These are phyloP conservation scores for Rhipidocladum racemiflorum DNA, from an alignment of 176 grass and related monocot genomes.

Conservation along the genomic window DNA sequence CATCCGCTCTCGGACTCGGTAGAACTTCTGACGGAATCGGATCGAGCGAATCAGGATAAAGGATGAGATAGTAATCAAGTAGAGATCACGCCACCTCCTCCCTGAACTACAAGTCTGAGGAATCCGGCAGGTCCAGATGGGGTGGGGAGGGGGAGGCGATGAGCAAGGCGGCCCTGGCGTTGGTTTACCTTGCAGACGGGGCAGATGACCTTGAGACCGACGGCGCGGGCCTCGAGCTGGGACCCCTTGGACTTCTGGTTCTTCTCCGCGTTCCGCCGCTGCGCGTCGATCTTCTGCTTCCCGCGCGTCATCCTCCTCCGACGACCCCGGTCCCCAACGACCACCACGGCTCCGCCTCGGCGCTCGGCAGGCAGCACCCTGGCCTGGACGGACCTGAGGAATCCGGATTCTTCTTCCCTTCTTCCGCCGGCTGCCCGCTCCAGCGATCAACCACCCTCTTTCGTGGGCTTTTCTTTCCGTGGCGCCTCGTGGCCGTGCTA, in stretches of 20 bases:
- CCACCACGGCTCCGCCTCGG: neutral
- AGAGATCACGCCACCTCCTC: neutral
- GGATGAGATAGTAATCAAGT: neutral
- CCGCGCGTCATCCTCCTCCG: conserved; percentile 69
- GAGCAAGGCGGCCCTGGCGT: neutral
- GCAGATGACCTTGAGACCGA: conserved; percentile 88
- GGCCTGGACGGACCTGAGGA: neutral
- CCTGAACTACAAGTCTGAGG: neutral
- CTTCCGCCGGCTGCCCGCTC: neutral
- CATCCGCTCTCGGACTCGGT: neutral
- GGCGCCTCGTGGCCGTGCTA: neutral
- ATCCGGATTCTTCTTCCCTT: neutral
- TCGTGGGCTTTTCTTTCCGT: neutral
- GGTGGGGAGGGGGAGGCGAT: neutral
- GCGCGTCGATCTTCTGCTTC: conserved; percentile 99
- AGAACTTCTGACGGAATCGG: neutral
- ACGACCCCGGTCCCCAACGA: neutral
- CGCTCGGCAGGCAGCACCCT: neutral
- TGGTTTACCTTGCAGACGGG: conserved; percentile 82
- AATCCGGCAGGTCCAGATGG: neutral
- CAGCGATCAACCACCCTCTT: neutral
- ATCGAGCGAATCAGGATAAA: neutral
- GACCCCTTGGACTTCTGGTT: conserved; percentile 93
- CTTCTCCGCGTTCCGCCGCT: conserved; percentile 78
- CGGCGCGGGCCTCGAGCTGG: conserved; percentile 86